Evolutionary conservation across 2,329 filamentous ascomycete genomes (phyloP), one percentile per base, ranked within the genome.

Genomic region (Beauveria bassiana): DNA sequence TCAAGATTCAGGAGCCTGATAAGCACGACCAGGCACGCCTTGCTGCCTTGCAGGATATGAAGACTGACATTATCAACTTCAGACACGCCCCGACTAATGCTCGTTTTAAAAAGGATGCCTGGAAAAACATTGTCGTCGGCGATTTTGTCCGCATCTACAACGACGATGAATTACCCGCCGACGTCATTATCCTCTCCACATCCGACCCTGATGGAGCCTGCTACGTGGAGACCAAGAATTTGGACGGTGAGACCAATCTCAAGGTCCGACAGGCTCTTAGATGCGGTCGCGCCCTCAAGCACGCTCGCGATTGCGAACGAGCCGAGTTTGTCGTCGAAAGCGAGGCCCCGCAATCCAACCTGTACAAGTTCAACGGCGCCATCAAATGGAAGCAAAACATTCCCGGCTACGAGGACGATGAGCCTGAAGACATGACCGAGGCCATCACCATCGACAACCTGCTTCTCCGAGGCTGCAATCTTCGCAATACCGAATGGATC

Each of bases 101-200:
- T 40, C 84, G 90, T 26, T 99, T 99, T 76, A 93, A 96, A 74
- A 90, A 88, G 68, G 93, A 97, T 70, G 87, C 86, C 49, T 99
- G 95, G 95, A 99, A 99, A 76, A 96, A 87, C 68, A 82, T 99
- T 16, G 87, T 93, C 68, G 95, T 99, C 9, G 95, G 95, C 53
- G 95, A 99, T 74, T 98, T 96, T 74, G 88, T 99, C 60, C 91
- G 96, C 66, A 84, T 99, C 56, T 98, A 97, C 77, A 97, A 96
- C 69, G 90, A 96, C 67, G 95, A 99, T 70, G 92, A 96, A 68
- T 86, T 99, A 26, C 96, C 95, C 1, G 93, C 95, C 53, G 95
- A 99, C 74, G 80, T 99, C 52, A 88, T 98, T 53, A 89, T 99
- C 49, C 77, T 99, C 26, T 90, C 95, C 2, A 98, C 95, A 0